Evolutionary conservation across 257 asterid genomes (phyloP), one percentile per base, ranked within the genome.

Genomic region (Nicotiana knightiana): DNA sequence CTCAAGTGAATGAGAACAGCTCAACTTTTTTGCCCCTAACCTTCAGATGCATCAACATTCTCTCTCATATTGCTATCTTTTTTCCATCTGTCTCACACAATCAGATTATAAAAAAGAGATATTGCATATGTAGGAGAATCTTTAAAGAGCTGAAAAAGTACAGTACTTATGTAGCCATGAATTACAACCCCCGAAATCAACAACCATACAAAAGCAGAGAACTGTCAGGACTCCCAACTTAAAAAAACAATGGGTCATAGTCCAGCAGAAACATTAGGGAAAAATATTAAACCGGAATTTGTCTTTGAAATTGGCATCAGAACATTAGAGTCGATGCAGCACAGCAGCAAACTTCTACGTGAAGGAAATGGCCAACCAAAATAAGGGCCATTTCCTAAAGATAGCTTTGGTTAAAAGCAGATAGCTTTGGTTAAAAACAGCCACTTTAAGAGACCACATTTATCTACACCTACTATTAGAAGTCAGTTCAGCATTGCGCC

Each of bases 221-320:
- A 24, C 78, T 71, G 78, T 24, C n/a, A 24, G 78, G 78, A 71
- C 37, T 12, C 78, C 61, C 37, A 71, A 71, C 59, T 71, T 46
- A 11, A 71, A 71, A 21, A 71, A 71, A 71, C 4, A 0, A 71
- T 46, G 78, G 78, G 78, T 71, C 39, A 33, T 46, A 71, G 24
- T 71, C 78, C 78, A 12, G 61, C 78, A 71, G 78, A 71, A 71
- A 21, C 78, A 12, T 6, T 10, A 21, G 5, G 61, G 61, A 46
- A 35, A 71, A 46, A 71, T 21, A 71, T 71, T 46, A 71, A 12
- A 13, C 61, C 13, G 61, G 13, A 71, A 43, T 43, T 43, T 10
- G 5, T 43, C 77, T 70, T 33, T 53, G n/a, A 70, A 39, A 43
- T 46, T 71, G 33, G 37, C 78, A 46, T 71, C 78, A 70, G 21